phyloP scores from a whole-genome alignment of 352 stramenopile species.

The Phytophthora idaei region DNA sequence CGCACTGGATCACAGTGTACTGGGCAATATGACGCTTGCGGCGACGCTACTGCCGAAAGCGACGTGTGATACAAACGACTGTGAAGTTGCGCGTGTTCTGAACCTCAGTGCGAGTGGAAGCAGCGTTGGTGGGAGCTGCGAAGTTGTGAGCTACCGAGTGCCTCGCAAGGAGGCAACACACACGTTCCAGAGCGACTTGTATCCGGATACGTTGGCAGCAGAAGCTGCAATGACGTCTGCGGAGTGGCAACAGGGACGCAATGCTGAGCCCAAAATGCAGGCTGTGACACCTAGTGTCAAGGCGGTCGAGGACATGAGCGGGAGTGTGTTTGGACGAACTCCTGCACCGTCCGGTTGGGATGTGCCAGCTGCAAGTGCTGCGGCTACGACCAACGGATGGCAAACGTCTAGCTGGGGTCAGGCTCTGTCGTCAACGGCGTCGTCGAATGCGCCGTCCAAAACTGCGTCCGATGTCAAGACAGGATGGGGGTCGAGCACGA shows the following conservation, averaged over 20 bases:
- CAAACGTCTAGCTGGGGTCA: slow-evolving; percentile 36
- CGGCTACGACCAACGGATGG: slow-evolving; percentile 24
- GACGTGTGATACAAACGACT: slow-evolving; percentile 50
- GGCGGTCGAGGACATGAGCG: slow-evolving; percentile 18
- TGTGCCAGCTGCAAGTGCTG: slow-evolving; percentile 6
- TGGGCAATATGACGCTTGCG: slow-evolving; percentile 65
- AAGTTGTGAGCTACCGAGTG: slow-evolving; percentile 71
- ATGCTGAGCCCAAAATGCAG: slow-evolving; percentile 52
- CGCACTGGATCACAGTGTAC: slow-evolving; percentile 54
- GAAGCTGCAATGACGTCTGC: slow-evolving; percentile 44
- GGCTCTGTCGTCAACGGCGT: slow-evolving; percentile 36
- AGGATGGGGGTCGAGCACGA: slow-evolving; percentile 35
- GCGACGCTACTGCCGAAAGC: slow-evolving; percentile 60
- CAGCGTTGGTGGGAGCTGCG: slow-evolving; percentile 48
- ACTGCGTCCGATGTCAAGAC: slow-evolving; percentile 29
- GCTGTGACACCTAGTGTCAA: slow-evolving; percentile 38
- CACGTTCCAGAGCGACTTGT: slow-evolving; percentile 81
- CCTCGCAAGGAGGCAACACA: slow-evolving; percentile 63
- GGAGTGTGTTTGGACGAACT: slow-evolving; percentile 44
- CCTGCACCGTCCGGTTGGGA: slow-evolving; percentile 29
- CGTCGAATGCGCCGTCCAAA: slow-evolving; percentile 37
- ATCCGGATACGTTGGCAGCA: slow-evolving; percentile 55
- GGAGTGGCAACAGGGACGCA: slow-evolving; percentile 51
- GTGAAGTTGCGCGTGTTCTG: slow-evolving; percentile 72
- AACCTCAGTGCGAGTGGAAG: slow-evolving; percentile 51